These are phyloP conservation scores for Jackrogersella multiformis DNA, from an alignment of 495 filamentous ascomycete species.

Conservation along the genomic window DNA sequence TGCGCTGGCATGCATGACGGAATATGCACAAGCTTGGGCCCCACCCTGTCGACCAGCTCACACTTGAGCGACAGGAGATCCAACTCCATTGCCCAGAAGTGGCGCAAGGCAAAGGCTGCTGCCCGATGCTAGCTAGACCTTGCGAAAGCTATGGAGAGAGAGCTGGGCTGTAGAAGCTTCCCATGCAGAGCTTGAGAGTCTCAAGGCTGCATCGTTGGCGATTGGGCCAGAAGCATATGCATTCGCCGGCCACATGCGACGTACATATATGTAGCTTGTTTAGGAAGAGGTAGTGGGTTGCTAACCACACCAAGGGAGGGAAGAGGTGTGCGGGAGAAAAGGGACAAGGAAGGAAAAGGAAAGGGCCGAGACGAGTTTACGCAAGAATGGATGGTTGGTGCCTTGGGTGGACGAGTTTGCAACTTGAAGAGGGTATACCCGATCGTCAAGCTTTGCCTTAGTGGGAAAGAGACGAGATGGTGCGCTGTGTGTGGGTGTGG, in stretches of 20 bases:
- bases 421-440: conserved; percentile 44
- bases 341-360: conserved; percentile 47
- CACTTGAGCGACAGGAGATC: conserved; percentile 43
- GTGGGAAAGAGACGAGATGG: conserved; percentile 43
- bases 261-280: conserved; percentile 44
- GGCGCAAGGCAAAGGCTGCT: conserved; percentile 49
- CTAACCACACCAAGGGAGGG: conserved; percentile 37
- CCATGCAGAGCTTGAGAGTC: conserved; percentile 29
- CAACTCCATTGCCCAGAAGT: conserved; percentile 47
- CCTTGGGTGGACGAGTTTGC: conserved; percentile 45
- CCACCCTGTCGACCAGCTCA: conserved; percentile 56
- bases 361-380: conserved; percentile 48
- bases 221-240: conserved; percentile 45
- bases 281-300: conserved; percentile 39
- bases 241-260: conserved; percentile 42
- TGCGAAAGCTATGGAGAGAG: conserved; percentile 11
- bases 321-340: conserved; percentile 46
- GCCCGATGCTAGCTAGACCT: conserved; percentile 45
- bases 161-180: conserved; percentile 38
- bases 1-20: conserved; percentile 68
- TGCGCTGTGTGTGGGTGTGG: no score
- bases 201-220: conserved; percentile 44
- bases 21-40: conserved; percentile 62
- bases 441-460: conserved; percentile 46
- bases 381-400: conserved; percentile 48